phyloP scores from a whole-genome alignment of 345 rosid species.

The Carallia pectinifolia region DNA sequence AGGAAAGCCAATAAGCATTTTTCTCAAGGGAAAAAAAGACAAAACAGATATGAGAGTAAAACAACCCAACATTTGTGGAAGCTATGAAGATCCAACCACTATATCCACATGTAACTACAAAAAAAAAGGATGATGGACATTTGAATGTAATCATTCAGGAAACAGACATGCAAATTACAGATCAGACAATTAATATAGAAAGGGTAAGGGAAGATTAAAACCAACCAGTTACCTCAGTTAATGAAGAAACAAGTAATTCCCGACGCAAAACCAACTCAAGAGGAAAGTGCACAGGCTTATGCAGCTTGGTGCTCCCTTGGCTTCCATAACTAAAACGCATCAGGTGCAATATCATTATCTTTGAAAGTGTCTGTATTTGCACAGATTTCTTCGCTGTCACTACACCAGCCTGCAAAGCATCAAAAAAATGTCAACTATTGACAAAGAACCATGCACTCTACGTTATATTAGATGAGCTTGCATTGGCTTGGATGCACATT shows the following conservation, averaged over 20 bases:
- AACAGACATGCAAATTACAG: not conserved
- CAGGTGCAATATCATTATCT: conserved; percentile 87
- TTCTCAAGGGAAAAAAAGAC: too few relatives aligned
- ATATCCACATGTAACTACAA: too few relatives aligned
- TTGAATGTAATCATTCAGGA: not conserved
- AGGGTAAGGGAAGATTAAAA: not conserved
- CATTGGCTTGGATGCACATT: too few relatives aligned
- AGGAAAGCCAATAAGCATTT: too few relatives aligned
- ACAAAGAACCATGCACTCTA: too few relatives aligned
- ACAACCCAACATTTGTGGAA: too few relatives aligned
- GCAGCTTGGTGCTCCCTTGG: conserved; percentile 89
- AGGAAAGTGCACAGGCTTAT: conserved; percentile 79
- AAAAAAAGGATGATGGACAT: too few relatives aligned
- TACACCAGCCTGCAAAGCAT: conserved; percentile 54
- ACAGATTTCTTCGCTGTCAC: conserved; percentile 84
- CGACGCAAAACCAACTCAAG: conserved; percentile 68
- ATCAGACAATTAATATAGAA: not conserved
- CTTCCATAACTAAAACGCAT: conserved; percentile 92
- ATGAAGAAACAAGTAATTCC: conserved; percentile 61
- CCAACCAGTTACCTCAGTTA: conserved; percentile 51
- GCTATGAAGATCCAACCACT: too few relatives aligned
- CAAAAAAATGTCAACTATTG: too few relatives aligned
- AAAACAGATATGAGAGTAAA: too few relatives aligned
- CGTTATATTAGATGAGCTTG: too few relatives aligned
- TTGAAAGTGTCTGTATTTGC: conserved; percentile 77